A percentile compares a stretch with the other conserved stretches of the same genome.
Evolutionary conservation across 2,329 filamentous ascomycete species (phyloP).

Genomic region (Remersonia thermophila): DNA sequence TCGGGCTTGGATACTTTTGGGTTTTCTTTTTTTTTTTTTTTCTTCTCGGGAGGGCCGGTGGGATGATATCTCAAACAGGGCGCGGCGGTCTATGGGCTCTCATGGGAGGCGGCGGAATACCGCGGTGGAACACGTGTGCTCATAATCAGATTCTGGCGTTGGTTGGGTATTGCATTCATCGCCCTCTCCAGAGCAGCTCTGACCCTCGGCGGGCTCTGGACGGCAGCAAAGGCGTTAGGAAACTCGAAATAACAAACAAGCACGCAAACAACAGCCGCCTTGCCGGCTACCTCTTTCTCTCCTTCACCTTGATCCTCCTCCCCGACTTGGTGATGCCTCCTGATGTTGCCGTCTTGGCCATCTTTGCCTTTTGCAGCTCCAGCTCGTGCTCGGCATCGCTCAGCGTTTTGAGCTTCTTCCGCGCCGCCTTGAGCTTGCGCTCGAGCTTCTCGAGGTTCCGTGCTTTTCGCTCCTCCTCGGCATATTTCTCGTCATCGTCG

Average conservation of each 20-base stretch:
- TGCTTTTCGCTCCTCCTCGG: slow-evolving; percentile 22
- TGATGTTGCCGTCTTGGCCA: slow-evolving; percentile 52
- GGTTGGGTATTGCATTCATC: slow-evolving; percentile 10
- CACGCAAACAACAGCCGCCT: slow-evolving; percentile 9
- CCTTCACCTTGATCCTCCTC: slow-evolving; percentile 49
- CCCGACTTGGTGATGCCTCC: slow-evolving; percentile 47
- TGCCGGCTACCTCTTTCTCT: slow-evolving; percentile 51
- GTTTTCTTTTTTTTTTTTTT: too few relatives aligned
- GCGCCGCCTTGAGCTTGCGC: slow-evolving; percentile 36
- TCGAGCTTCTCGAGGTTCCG: slow-evolving; percentile 34
- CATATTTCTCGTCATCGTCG: slow-evolving; percentile 20
- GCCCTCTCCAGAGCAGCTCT: slow-evolving; percentile 3
- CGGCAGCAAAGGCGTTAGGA: neutral
- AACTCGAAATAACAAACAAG: slow-evolving; percentile 1
- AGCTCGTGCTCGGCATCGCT: slow-evolving; percentile 44
- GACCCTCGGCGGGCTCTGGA: slow-evolving; percentile 4
- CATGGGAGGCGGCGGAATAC: too few relatives aligned
- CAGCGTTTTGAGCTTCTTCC: slow-evolving; percentile 42
- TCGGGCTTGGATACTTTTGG: too few relatives aligned
- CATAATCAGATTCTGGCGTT: too few relatives aligned
- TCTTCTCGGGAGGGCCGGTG: too few relatives aligned
- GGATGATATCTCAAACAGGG: too few relatives aligned
- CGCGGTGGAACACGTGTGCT: too few relatives aligned
- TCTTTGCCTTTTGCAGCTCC: slow-evolving; percentile 47
- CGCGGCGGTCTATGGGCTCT: too few relatives aligned